Evolutionary conservation across 1,284 basidiomycete genomes (phyloP).

Genomic region (Sporisorium sorghi): DNA sequence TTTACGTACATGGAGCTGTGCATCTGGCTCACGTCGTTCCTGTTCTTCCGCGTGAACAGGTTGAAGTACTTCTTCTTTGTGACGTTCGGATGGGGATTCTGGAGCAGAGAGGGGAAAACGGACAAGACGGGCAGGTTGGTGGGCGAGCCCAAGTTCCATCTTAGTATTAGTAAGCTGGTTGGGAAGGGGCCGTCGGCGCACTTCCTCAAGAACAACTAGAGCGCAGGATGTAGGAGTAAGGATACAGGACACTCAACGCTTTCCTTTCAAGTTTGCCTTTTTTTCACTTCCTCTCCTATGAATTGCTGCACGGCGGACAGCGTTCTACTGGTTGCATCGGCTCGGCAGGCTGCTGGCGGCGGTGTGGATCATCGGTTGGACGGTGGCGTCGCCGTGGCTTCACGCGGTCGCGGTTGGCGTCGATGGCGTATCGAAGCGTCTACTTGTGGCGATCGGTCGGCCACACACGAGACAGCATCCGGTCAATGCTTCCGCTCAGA

Average conservation of each 20-base stretch:
- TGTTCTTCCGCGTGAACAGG: conserved; percentile 51
- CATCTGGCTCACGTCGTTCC: conserved; percentile 64
- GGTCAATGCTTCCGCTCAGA: conserved; percentile 12
- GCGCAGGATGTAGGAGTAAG: too few species aligned
- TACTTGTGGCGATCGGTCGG: neutral
- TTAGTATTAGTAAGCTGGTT: conserved; percentile 53
- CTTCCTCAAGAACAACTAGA: conserved; percentile 40
- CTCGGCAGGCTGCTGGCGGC: neutral
- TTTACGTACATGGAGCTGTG: conserved; percentile 77
- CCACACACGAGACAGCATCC: neutral
- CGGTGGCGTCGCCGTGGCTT: conserved; percentile 2
- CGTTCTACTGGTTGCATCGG: conserved; percentile 18
- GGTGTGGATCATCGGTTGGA: neutral
- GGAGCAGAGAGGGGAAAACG: conserved; percentile 46
- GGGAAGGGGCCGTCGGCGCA: conserved; percentile 41
- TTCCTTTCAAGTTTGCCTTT: neutral
- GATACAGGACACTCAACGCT: conserved; percentile 4
- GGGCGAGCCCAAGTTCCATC: conserved; percentile 52
- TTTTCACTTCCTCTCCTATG: too few species aligned
- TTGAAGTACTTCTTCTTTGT: conserved; percentile 65
- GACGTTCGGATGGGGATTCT: conserved; percentile 63
- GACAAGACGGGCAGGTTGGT: conserved; percentile 47
- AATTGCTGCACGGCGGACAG: neutral
- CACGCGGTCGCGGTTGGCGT: neutral
- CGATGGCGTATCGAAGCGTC: neutral